phyloP scores from a whole-genome alignment of 192 early-diverging fungal species.

The Pilaira anomala region DNA sequence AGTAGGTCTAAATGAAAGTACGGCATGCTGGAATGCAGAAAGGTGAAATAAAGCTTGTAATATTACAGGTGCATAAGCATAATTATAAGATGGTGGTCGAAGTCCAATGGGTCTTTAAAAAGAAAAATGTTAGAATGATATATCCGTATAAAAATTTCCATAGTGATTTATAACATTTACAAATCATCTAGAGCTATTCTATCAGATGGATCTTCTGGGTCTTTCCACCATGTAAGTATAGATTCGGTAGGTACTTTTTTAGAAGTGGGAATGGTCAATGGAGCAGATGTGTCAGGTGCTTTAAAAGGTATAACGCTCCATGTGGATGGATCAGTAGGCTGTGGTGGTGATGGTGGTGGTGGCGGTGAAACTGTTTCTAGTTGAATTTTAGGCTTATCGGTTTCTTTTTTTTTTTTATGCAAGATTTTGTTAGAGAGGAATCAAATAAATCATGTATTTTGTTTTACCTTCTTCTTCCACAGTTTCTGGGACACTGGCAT shows the following conservation, averaged over 20 bases:
- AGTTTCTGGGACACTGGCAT: neutral
- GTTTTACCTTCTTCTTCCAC: neutral
- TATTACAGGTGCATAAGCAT: slow-evolving; percentile 28
- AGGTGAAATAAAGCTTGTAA: slow-evolving; percentile 45
- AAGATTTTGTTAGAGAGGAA: no score
- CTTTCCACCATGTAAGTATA: slow-evolving; percentile 28
- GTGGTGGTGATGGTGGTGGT: neutral
- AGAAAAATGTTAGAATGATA: neutral
- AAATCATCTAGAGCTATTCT: slow-evolving; percentile 1
- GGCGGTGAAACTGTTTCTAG: neutral
- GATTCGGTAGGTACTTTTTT: neutral
- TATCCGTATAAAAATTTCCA: no score
- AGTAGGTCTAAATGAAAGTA: slow-evolving; percentile 35
- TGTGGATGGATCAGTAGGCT: neutral
- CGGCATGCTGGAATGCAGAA: slow-evolving; percentile 28
- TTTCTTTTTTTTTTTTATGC: no score
- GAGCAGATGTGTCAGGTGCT: neutral
- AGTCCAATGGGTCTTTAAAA: slow-evolving; percentile 35
- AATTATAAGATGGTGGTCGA: slow-evolving; percentile 23
- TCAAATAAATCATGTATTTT: no score
- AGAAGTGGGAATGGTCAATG: no score
- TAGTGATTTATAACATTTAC: no score
- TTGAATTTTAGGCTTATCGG: no score
- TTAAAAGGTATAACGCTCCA: slow-evolving; percentile 26
- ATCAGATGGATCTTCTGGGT: slow-evolving; percentile 23